These are phyloP conservation scores for Solanum aculeatissimum DNA, from an alignment of 305 asterid genomes.

Conservation along the genomic window DNA sequence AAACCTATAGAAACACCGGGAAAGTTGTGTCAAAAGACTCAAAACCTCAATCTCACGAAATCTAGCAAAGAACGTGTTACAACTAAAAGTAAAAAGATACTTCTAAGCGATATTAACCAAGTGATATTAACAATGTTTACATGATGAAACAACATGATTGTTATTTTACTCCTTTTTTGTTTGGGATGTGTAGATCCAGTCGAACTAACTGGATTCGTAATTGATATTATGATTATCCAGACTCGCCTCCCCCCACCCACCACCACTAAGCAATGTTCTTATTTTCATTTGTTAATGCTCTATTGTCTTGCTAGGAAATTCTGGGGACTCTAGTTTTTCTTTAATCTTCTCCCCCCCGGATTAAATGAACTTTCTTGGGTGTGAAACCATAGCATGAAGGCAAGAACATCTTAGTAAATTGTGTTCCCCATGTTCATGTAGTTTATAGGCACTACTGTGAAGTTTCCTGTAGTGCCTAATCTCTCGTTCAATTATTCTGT, in stretches of 20 bases:
- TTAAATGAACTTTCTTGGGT: not conserved
- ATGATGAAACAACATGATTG: not conserved
- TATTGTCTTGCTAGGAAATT: not conserved
- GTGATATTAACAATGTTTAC: not conserved
- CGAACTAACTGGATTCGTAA: not conserved
- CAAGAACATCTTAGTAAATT: not conserved
- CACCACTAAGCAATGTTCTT: not conserved
- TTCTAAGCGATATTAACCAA: not conserved
- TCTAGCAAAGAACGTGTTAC: not conserved
- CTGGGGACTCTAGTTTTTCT: not conserved
- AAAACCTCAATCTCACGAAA: not conserved
- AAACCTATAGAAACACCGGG: not conserved
- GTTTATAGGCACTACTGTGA: not conserved
- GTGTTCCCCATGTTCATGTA: not conserved
- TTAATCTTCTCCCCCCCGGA: not conserved
- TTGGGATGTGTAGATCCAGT: not conserved
- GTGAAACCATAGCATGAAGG: not conserved
- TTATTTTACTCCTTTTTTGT: not conserved
- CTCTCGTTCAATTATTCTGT: not conserved
- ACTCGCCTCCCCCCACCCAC: not conserved
- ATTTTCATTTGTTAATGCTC: not conserved
- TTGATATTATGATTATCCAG: not conserved
- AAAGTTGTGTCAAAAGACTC: not conserved
- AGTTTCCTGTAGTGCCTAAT: not conserved
- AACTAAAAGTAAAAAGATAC: not conserved